Conservation (phyloP, 2,329 filamentous ascomycete species). For the Fusarium burgessii region DNA sequence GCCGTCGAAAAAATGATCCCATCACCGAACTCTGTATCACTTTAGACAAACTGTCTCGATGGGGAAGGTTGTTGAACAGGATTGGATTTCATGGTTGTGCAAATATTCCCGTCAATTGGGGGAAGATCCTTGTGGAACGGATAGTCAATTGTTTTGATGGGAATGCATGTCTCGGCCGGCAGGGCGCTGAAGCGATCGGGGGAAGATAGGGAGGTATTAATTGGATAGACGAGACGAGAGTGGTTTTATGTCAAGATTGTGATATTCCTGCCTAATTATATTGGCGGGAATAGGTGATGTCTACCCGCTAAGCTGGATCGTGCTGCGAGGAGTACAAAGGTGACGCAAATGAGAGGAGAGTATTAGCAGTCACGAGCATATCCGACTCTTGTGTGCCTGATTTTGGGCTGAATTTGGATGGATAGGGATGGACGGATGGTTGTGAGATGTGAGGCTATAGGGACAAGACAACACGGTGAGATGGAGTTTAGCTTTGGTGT, state of each 20-base stretch:
- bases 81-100: slow-evolving; percentile 5
- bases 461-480: neutral
- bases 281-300: neutral
- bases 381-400: neutral
- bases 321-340: neutral
- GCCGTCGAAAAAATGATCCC: neutral
- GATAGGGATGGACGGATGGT: slow-evolving; percentile 5
- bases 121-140: slow-evolving; percentile 19
- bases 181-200: slow-evolving; percentile 36
- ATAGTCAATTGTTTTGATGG: slow-evolving; percentile 13
- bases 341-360: neutral
- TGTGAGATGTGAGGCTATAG: slow-evolving; percentile 29
- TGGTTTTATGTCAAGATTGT: neutral
- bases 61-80: slow-evolving; percentile 5
- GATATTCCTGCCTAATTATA: neutral
- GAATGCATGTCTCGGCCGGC: slow-evolving; percentile 43
- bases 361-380: slow-evolving; percentile 5
- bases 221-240: slow-evolving; percentile 42
- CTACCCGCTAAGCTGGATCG: neutral
- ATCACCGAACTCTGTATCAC: neutral
- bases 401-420: slow-evolving; percentile 7
- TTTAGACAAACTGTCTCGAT: slow-evolving; percentile 26
- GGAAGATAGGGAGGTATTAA: slow-evolving; percentile 15
- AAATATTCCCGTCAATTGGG: slow-evolving; percentile 7
- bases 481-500: slow-evolving; percentile 18